Evolutionary conservation across 176 grass and related monocot species (phyloP), one percentile per base, ranked within the genome.

Genomic region (Zoysia pacifica): DNA sequence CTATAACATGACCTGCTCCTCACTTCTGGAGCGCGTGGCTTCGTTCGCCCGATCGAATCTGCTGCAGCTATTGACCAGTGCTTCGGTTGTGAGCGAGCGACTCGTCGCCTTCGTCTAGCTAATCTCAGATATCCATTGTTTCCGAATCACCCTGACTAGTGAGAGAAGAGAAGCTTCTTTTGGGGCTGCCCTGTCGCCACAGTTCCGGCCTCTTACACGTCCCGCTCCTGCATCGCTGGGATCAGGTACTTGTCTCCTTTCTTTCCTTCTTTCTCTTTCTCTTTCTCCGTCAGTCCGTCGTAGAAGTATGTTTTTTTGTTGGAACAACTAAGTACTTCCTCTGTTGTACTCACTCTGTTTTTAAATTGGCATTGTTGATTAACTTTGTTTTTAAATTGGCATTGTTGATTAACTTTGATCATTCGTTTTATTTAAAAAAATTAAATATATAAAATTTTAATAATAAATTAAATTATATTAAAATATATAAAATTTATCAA

Each of bases 201-300:
- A 18, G 78, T 12, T 39, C 20, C 20, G 12, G 2, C 42, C n/a
- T 18, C 55, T 62, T 11, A 7, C 9, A 38, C 48, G 14, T 72
- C 59, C 15, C 48, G 40, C 47, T 72, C 59, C 15, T 41, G 40
- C 47, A 47, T 79, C 58, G 9, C 48, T 56, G 67, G 58, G 75
- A 85, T 65, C 67, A 73, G 83, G 83, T 85, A 66, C n/a, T 2
- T 58, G 48, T 4, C 3, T 55, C 20, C 6, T 2, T 1, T 2
- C 2, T 18, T 15, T 6, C 13, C 12, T 14, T 1, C 51, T 53
- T 1, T 53, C 51, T 16, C 52, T 55, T 15, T 19, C 55, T 9
- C 18, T 48, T 48, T 35, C 50, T 11, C 11, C 13, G 4, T 45
- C 43, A 45, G 28, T 28, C 28, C 28, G 28, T 28, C 28, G 28